Evolutionary conservation across 208 protist genomes (phyloP), one percentile per base, ranked within the genome.

Genomic region (Trypanosoma platydactyli): DNA sequence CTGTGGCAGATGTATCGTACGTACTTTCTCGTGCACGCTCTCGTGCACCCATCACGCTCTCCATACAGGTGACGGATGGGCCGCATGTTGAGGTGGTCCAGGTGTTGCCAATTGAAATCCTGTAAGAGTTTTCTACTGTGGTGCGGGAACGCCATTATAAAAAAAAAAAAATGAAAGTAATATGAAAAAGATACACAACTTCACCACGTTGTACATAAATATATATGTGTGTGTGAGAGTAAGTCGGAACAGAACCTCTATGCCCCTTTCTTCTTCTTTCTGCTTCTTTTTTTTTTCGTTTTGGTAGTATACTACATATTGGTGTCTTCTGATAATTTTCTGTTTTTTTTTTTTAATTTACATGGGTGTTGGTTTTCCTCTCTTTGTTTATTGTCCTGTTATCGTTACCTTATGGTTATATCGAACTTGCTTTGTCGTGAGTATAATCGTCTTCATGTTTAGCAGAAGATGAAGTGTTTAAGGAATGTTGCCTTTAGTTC

Each of bases 1-100:
- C 63, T 42, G 18, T 68, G 13, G 63, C 63, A n/a, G 63, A 59
- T 42, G 41, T 60, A 9, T 57, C 63, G 27, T 68, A 59, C 58
- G 63, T 59, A 6, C 63, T 68, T 52, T 68, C 63, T 30, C 63
- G 49, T 5, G 51, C 40, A 30, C 30, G 42, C 7, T n/a, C 63
- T n/a, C 5, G 13, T 50, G n/a, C 41, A 20, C 63, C 51, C 20
- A 50, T 68, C 24, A 27, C 50, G 30, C 40, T 68, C 5, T 58
- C 51, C 22, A 25, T 68, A 13, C 38, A 51, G 24, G 25, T 38
- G 16, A 16, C 4, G 7, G 42, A 68, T 22, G 33, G 45, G n/a
- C 52, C 49, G 12, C 49, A 52, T 59, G 30, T 59, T 35, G 41
- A 42, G 52, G 29, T 52, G 4, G 63, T 60, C 2, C 51, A 59